These are phyloP conservation scores for Pythium angustatum DNA, from an alignment of 352 stramenopile genomes.

Conservation along the genomic window DNA sequence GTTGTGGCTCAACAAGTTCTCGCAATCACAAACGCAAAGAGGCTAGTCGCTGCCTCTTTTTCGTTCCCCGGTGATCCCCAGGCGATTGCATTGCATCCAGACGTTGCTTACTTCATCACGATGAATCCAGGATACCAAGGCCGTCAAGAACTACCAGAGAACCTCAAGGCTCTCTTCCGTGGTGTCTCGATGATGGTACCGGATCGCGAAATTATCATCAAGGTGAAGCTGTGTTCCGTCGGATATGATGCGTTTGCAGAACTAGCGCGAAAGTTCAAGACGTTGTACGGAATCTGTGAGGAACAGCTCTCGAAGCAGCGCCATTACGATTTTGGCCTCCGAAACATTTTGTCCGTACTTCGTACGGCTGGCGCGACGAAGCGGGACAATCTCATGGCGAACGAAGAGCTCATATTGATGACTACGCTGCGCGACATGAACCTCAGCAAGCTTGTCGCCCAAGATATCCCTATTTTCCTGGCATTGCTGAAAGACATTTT, in stretches of 20 bases:
- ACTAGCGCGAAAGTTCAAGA: conserved; percentile 94
- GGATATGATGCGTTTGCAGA: conserved; percentile 85
- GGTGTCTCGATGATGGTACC: conserved; percentile 93
- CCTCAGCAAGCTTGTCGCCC: conserved; percentile 96
- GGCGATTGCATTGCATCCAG: conserved; percentile 54
- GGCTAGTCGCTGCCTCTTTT: conserved; percentile 49
- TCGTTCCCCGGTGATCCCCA: conserved; percentile 67
- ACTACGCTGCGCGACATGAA: conserved; percentile 97
- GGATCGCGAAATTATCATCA: conserved; percentile 95
- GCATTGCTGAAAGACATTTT: conserved; percentile 97
- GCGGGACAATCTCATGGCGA: conserved; percentile 85
- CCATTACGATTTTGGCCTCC: conserved; percentile 97
- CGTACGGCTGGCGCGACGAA: conserved; percentile 92
- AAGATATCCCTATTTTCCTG: conserved; percentile 98
- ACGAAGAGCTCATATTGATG: conserved; percentile 95
- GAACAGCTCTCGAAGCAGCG: conserved; percentile 94
- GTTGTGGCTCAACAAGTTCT: conserved; percentile 98
- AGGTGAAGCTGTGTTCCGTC: conserved; percentile 94
- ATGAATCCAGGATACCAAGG: conserved; percentile 99
- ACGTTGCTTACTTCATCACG: conserved; percentile 97
- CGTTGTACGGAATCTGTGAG: conserved; percentile 92
- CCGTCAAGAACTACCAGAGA: conserved; percentile 97
- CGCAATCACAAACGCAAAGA: conserved; percentile 91
- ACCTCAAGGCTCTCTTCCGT: conserved; percentile 96
- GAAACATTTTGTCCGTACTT: conserved; percentile 93